Evolutionary conservation across 73 alveolate genomes (phyloP).

Genomic region (Paramecium caudatum): DNA sequence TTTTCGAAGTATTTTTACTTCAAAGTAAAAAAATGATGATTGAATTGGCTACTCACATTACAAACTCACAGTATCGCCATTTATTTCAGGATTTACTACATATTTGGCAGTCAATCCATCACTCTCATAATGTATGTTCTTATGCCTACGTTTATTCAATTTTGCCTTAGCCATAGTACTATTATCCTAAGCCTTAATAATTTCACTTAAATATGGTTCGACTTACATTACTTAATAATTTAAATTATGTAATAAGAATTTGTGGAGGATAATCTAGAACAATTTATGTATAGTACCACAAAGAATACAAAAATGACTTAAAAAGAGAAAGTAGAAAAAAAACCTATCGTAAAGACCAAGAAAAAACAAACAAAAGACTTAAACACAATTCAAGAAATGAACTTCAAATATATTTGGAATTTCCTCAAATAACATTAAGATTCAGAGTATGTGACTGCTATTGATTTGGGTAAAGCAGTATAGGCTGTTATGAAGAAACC

Average conservation of each 20-base stretch:
- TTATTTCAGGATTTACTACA: neutral
- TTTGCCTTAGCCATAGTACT: neutral
- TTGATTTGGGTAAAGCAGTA: conserved; percentile 9
- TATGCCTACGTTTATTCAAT: neutral
- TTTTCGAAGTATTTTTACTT: conserved; percentile 2
- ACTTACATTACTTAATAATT: neutral
- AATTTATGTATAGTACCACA: no score
- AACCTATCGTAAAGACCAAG: no score
- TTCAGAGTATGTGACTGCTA: neutral
- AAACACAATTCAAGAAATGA: conserved; percentile 22
- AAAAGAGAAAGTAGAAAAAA: neutral
- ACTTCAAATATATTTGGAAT: conserved; percentile 63
- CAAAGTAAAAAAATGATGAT: conserved; percentile 46
- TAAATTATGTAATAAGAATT: no score
- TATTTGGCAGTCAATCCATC: conserved; percentile 16
- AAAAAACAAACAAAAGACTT: neutral
- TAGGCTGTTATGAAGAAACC: conserved; percentile 50
- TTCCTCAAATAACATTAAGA: conserved; percentile 4
- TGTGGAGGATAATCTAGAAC: neutral
- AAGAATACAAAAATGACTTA: no score
- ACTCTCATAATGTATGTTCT: neutral
- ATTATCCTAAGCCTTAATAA: neutral
- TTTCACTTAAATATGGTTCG: neutral
- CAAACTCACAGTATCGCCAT: neutral
- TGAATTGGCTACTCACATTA: neutral